phyloP scores from a whole-genome alignment of 495 filamentous ascomycete genomes.

The Penicillium paxilli region DNA sequence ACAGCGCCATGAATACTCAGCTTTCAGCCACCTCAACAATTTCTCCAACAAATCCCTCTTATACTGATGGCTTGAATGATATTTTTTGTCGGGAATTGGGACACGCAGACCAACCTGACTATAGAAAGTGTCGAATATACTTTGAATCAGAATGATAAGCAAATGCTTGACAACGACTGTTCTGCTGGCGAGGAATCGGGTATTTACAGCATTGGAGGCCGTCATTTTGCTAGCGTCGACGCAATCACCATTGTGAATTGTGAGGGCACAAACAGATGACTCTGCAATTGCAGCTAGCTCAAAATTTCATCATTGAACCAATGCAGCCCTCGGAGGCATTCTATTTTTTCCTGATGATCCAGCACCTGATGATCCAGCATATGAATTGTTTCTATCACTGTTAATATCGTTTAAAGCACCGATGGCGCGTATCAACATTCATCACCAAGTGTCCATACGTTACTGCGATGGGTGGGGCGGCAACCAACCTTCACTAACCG shows the following conservation, averaged over 20 bases:
- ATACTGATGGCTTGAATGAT: no score
- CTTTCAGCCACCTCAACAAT: no score
- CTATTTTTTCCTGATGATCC: background rate
- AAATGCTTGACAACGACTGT: background rate
- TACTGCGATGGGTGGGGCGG: background rate
- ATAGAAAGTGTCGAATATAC: no score
- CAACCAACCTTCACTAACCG: background rate
- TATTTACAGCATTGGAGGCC: background rate
- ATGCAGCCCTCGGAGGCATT: background rate
- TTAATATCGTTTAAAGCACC: background rate
- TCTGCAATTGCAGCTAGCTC: background rate
- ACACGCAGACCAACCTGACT: no score
- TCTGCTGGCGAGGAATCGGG: background rate
- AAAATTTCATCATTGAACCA: background rate
- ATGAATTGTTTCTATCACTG: background rate
- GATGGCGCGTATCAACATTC: background rate
- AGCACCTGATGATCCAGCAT: background rate
- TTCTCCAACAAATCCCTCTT: no score
- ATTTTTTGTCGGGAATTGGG: no score
- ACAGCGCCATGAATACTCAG: no score
- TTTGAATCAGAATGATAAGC: background rate
- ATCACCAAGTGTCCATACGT: background rate
- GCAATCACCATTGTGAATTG: background rate
- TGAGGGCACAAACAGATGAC: background rate
- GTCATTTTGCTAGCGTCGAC: background rate